Base-by-base conservation (phyloP, 208 protist species). In the Herpetomonas muscarum region DNA sequence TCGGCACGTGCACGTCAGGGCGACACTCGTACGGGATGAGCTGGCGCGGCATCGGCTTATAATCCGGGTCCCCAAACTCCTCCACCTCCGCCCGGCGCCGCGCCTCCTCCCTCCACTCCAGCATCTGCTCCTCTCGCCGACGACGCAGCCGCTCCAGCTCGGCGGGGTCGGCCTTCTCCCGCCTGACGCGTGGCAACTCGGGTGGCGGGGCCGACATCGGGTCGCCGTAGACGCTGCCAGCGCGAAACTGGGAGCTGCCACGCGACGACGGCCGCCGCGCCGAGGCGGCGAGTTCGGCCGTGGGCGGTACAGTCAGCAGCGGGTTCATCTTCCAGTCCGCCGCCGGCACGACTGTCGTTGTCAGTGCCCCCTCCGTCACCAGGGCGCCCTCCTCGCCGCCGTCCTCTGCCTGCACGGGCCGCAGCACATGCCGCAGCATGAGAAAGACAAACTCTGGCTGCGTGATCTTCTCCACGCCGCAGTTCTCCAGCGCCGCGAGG, bases 11-110 rank as follows among this genome's bases (percentile, higher is more conserved):
- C 9, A 85, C 70, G 59, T 90, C 78, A 0, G 80, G 71, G 22
- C 80, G 71, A 56, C 85, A 92, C 37, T 70, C 79, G 62, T 81
- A 74, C 34, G 87, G 87, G 55, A 92, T 90, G 41, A 83, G 72
- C 3, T 83, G 79, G 1, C 69, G 70, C 37, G 76, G 78, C 0
- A 61, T 52, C 6, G 85, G 79, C 25, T 77, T 70, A 60, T 57
- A 74, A 28, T 77, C 45, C 12, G 51, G 62, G 21, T 60, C 61
- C 29, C 61, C 52, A 9, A 60, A 50, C 24, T 68, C 67, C 5
- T 76, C 72, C 24, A 60, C 67, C 1, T 58, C 55, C 3, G 68
- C 67, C 34, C 58, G 50, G 25, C 59, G 70, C 42, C 55, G 25
- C 17, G 58, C 61, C 55, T 86, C 76, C 62, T 75, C 51, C 21